phyloP scores from a whole-genome alignment of 2,329 filamentous ascomycete genomes.

The Fusarium incarnatum region DNA sequence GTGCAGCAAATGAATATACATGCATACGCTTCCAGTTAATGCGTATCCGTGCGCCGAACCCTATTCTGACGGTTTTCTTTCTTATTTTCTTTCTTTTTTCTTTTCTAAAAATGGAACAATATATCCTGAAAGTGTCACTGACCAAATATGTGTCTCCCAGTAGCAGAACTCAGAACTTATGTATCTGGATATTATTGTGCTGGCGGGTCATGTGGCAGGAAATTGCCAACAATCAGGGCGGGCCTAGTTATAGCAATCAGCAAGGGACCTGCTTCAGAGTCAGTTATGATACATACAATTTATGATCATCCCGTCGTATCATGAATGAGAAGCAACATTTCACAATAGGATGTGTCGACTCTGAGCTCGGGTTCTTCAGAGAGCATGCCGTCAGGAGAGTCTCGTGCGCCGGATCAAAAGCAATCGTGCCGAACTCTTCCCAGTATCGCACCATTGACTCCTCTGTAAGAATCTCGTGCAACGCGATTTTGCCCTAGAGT shows the following conservation, averaged over 20 bases:
- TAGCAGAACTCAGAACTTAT: not conserved
- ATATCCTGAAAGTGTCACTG: constrained; percentile 1
- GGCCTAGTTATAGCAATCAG: constrained; percentile 70
- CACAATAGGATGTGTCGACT: constrained; percentile 77
- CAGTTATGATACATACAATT: constrained; percentile 76
- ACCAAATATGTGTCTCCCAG: constrained; percentile 1
- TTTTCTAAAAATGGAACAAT: constrained; percentile 3
- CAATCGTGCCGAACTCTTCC: constrained; percentile 99
- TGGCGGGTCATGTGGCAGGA: constrained; percentile 82
- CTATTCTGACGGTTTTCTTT: constrained; percentile 22
- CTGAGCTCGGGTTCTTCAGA: constrained; percentile 81
- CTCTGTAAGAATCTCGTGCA: constrained; percentile 96
- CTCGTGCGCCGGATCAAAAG: constrained; percentile 93
- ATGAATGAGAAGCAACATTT: constrained; percentile 98
- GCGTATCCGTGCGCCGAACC: constrained; percentile 34
- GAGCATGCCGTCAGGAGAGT: constrained; percentile 94
- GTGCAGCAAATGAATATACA: constrained; percentile 17
- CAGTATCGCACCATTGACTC: constrained; percentile 96
- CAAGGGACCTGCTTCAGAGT: not conserved
- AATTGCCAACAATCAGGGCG: constrained; percentile 95
- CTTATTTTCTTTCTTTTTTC: constrained; percentile 30
- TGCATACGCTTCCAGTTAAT: constrained; percentile 34
- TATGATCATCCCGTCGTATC: constrained; percentile 92
- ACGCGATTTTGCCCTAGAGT: constrained; percentile 85
- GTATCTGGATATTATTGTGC: constrained; percentile 31